Base-by-base conservation (phyloP, 2,329 filamentous ascomycete species). In the Penicillium rolfsii region DNA sequence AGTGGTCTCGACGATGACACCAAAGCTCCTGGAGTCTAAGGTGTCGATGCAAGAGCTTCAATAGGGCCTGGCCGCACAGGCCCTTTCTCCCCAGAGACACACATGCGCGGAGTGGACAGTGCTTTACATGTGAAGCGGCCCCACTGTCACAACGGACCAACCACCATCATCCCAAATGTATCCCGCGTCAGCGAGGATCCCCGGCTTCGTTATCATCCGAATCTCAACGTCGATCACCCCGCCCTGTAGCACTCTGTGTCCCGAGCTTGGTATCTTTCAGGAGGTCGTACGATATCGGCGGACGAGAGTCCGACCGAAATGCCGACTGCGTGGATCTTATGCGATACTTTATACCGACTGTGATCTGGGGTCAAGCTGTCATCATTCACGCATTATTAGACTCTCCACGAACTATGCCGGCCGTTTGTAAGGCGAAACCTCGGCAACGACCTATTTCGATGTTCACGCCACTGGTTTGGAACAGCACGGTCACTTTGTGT, bases 221-320 rank as follows among this genome's bases (percentile, higher is more conserved):
- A 35, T 22, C n/a, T 12, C 4, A 22, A 22, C 11, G 50, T 26
- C 57, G 60, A 64, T 64, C 58, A 52, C 45, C 53, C 52, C 59
- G 35, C 56, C 56, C 24, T 50, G 6, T 8, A 22, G 7, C 36
- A 41, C 30, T 48, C 35, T 16, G 49, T 62, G n/a, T 57, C 30
- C 63, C 58, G 55, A 59, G 52, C 46, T 52, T 57, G 19, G 16
- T 55, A 28, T 46, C 19, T 24, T 16, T 16, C 49, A 26, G 46
- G 30, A 11, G 9, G 41, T 67, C 64, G 53, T 67, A 67, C 59
- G 63, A 67, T 55, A 14, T 59, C 63, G 58, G 60, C 19, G 38
- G n/a, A 9, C 11, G 24, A 40, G 8, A 46, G 11, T 58, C 65
- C 65, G 60, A 53, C 55, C 43, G 43, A 59, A 16, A 43, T 59